A percentile compares a stretch with the other conserved stretches of the same genome.
These are phyloP conservation scores for Trematosphaeria pertusa DNA, from an alignment of 2,329 filamentous ascomycete genomes.

Conservation along the genomic window DNA sequence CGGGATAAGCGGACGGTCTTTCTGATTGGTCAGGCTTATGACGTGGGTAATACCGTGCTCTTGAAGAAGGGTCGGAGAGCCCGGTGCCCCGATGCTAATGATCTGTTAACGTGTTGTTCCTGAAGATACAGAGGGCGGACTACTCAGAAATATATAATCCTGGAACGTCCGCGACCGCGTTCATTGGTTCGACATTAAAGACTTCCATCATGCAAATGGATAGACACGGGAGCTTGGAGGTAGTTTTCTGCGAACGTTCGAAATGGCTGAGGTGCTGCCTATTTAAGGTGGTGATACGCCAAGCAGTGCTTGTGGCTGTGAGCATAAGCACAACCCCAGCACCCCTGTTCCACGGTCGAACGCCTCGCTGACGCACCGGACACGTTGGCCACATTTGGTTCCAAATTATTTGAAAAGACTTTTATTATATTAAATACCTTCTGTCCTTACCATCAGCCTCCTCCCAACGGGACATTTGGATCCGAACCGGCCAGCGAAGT, in stretches of 20 bases:
- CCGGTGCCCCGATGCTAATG: constrained; percentile 12
- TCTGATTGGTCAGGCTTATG: constrained; percentile 8
- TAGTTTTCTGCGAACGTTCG: neutral
- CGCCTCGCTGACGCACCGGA: no score
- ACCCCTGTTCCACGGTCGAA: no score
- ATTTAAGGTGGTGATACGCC: no score
- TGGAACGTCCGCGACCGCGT: constrained; percentile 6
- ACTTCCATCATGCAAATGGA: neutral
- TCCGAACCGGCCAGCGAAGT: no score
- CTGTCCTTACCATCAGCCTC: no score
- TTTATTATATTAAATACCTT: no score
- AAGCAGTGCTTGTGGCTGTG: no score
- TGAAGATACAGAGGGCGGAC: neutral
- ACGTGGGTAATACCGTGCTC: constrained; percentile 19
- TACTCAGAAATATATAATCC: constrained; percentile 19
- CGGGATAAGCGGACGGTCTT: neutral
- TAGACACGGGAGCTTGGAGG: neutral
- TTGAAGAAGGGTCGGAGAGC: constrained; percentile 1
- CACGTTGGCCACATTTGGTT: no score
- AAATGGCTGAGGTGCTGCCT: neutral
- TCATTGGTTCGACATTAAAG: constrained; percentile 3
- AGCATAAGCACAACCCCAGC: no score
- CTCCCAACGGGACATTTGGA: no score
- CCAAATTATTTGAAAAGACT: no score
- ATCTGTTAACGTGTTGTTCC: neutral